phyloP scores from a whole-genome alignment of 1,139 yeast genomes.

The Pichia inconspicua region DNA sequence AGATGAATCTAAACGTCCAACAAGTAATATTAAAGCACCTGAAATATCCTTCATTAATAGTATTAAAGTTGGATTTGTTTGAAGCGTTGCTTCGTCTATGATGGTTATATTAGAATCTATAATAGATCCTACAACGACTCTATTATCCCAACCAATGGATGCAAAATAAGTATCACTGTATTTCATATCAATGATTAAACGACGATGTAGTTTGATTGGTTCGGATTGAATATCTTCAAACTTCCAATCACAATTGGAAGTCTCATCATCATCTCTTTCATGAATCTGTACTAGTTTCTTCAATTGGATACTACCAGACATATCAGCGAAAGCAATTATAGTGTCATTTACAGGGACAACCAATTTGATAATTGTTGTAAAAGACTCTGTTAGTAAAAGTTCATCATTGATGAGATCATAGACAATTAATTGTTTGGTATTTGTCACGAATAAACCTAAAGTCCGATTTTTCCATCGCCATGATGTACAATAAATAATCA shows the following conservation, averaged over 20 bases:
- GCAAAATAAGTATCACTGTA: conserved; percentile 32
- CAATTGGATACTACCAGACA: conserved; percentile 18
- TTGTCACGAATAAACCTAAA: conserved; percentile 23
- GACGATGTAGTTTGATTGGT: conserved; percentile 31
- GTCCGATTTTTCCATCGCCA: conserved; percentile 2
- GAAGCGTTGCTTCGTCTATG: conserved; percentile 33
- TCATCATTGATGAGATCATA: conserved; percentile 19
- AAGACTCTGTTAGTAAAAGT: conserved; percentile 10
- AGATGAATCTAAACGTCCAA: conserved; percentile 58
- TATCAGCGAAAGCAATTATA: conserved; percentile 6
- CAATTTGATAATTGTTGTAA: conserved; percentile 20
- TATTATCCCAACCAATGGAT: conserved; percentile 59
- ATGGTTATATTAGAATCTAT: conserved; percentile 12
- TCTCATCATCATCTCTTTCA: neutral
- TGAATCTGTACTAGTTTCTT: conserved; percentile 16
- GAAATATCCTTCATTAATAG: conserved; percentile 12
- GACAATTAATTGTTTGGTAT: conserved; percentile 20
- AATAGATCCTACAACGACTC: conserved; percentile 36
- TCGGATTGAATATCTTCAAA: neutral
- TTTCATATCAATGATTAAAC: conserved; percentile 35
- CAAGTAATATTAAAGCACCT: conserved; percentile 33
- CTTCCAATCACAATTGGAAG: neutral
- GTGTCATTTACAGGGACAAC: conserved; percentile 1
- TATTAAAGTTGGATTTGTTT: conserved; percentile 45
- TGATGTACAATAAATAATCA: conserved; percentile 19